phyloP scores from a whole-genome alignment of 2,329 filamentous ascomycete species.

The Pseudopithomyces maydicus region DNA sequence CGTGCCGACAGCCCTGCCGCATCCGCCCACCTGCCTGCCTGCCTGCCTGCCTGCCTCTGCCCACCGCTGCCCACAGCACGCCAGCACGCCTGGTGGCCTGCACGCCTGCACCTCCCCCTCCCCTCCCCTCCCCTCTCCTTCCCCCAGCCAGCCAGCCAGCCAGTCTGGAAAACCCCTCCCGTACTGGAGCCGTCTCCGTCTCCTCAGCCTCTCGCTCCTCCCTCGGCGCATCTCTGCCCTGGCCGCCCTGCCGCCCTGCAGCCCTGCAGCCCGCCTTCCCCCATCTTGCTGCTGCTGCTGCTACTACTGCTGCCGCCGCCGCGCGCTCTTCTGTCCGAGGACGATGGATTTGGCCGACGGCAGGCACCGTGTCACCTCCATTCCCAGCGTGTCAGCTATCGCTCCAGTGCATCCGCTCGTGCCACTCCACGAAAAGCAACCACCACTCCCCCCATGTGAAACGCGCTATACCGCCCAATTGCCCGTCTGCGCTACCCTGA shows the following conservation, averaged over 20 bases:
- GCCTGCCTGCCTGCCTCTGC: neutral
- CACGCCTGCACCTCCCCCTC: too few species aligned
- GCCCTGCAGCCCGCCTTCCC: slow-evolving; percentile 6
- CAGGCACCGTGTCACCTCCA: slow-evolving; percentile 4
- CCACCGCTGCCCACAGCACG: neutral
- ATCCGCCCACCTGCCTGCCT: too few species aligned
- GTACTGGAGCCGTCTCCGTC: too few species aligned
- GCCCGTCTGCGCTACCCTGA: neutral
- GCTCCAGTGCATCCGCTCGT: neutral
- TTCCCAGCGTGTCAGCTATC: neutral
- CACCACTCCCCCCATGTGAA: neutral
- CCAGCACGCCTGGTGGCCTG: too few species aligned
- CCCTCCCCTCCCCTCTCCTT: too few species aligned
- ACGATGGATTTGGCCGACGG: neutral
- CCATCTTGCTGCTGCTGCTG: neutral
- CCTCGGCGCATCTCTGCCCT: neutral
- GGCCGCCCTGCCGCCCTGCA: neutral
- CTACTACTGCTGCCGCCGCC: too few species aligned
- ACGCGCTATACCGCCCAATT: slow-evolving; percentile 1
- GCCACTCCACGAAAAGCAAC: slow-evolving; percentile 5
- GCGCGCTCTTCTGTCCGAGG: too few species aligned
- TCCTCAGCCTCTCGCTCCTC: too few species aligned
- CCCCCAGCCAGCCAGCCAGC: too few species aligned
- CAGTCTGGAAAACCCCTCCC: too few species aligned
- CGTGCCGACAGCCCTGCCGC: too few species aligned